These are phyloP conservation scores for Kluyveromyces starmeri DNA, from an alignment of 805 yeast genomes.

Conservation along the genomic window DNA sequence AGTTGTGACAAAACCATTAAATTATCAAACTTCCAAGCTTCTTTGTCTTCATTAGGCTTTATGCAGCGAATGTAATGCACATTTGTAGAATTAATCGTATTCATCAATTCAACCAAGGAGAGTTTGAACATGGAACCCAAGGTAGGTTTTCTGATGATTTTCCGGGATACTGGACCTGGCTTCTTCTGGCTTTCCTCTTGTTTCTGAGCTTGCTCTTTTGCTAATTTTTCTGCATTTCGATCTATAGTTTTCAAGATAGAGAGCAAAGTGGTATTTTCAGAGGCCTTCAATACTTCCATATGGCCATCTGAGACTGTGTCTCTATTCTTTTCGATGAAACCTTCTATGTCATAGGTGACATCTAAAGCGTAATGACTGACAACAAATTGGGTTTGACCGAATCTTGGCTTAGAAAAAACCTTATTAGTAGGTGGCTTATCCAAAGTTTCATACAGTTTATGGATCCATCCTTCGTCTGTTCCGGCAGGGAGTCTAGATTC, in stretches of 20 bases:
- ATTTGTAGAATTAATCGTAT: slow-evolving; percentile 85
- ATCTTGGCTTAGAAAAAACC: slow-evolving; percentile 86
- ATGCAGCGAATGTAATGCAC: slow-evolving; percentile 96
- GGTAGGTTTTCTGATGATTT: slow-evolving; percentile 73
- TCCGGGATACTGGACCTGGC: slow-evolving; percentile 34
- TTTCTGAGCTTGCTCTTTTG: slow-evolving; percentile 30
- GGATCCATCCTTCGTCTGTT: slow-evolving; percentile 84
- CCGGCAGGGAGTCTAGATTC: slow-evolving; percentile 94
- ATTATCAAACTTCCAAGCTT: slow-evolving; percentile 93
- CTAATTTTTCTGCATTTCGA: slow-evolving; percentile 38
- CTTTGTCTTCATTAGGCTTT: slow-evolving; percentile 89
- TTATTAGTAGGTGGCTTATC: slow-evolving; percentile 66
- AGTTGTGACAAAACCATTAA: slow-evolving; percentile 91
- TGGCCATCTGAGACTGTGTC: slow-evolving; percentile 97
- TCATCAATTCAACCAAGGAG: slow-evolving; percentile 87
- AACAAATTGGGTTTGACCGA: slow-evolving; percentile 84
- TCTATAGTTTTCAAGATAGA: slow-evolving; percentile 61
- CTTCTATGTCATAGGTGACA: slow-evolving; percentile 85
- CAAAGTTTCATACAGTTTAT: slow-evolving; percentile 78
- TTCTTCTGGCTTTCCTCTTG: slow-evolving; percentile 30
- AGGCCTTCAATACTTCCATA: slow-evolving; percentile 65
- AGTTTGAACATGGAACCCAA: slow-evolving; percentile 90
- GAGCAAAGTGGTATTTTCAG: slow-evolving; percentile 57
- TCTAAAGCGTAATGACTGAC: slow-evolving; percentile 93
- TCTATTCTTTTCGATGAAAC: slow-evolving; percentile 93